Evolutionary conservation across 768 basidiomycete genomes (phyloP).

Genomic region (Tylopilus subfusipes): DNA sequence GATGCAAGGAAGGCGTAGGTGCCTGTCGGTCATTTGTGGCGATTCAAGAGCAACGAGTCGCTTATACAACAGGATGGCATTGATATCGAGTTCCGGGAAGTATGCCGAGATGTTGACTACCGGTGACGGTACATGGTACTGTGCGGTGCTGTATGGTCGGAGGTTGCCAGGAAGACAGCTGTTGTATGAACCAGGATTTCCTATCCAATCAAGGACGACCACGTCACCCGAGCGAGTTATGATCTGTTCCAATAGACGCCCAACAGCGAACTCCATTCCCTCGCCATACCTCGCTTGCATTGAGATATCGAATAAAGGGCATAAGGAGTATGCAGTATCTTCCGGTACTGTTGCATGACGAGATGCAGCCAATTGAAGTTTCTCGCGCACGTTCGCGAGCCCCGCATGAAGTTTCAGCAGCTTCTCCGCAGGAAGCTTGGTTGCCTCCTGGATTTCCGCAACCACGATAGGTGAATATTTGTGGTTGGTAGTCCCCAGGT

Average conservation of each 20-base stretch:
- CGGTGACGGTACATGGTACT: not conserved
- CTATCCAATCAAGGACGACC: not conserved
- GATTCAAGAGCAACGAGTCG: not conserved
- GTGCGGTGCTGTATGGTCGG: not conserved
- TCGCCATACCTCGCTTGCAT: not conserved
- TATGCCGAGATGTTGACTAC: not conserved
- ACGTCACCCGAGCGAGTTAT: not conserved
- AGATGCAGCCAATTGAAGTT: not conserved
- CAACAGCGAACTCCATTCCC: not conserved
- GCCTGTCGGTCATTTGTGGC: not conserved
- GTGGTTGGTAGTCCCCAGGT: not conserved
- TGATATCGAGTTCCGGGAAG: not conserved
- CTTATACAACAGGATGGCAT: not conserved
- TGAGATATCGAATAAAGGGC: not conserved
- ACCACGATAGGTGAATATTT: not conserved
- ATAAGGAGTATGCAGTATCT: not conserved
- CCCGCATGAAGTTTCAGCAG: not conserved
- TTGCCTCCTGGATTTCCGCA: not conserved
- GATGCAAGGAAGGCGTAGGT: not conserved
- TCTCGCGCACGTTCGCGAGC: not conserved
- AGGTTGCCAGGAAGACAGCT: not conserved
- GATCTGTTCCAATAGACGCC: not conserved
- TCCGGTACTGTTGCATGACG: not conserved
- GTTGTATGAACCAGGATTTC: not conserved
- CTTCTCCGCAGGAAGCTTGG: not conserved